Percentiles rank a stretch among this genome's conserved stretches.
These are phyloP conservation scores for Tetracentron sinense DNA, from an alignment of 164 flowering plant genomes.

Conservation along the genomic window DNA sequence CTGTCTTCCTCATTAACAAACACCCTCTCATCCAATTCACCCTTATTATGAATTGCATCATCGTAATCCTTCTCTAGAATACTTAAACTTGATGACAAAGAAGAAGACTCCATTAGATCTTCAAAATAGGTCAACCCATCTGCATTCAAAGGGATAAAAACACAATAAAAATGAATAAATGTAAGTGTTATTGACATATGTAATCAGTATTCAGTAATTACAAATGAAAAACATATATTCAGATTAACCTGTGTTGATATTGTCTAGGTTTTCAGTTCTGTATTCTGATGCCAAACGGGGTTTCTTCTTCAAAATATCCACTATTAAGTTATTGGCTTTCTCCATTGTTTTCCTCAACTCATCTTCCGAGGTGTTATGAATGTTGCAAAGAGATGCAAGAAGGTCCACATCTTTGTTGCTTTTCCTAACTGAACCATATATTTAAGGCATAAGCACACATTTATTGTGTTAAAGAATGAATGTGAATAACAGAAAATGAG, in stretches of 20 bases:
- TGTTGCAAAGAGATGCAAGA: constrained; percentile 78
- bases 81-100: constrained; percentile 48
- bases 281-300: constrained; percentile 65
- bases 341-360: constrained; percentile 68
- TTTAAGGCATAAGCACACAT: too few relatives aligned
- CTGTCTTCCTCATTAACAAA: constrained; percentile 80
- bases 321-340: constrained; percentile 63
- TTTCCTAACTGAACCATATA: too few relatives aligned
- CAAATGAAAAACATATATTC: constrained; percentile 1
- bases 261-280: constrained; percentile 44
- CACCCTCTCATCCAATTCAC: constrained; percentile 85
- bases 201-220: not conserved
- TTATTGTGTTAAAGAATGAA: too few relatives aligned
- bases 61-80: constrained; percentile 78
- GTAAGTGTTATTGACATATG: not conserved
- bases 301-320: constrained; percentile 57
- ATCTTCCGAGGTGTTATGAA: constrained; percentile 81
- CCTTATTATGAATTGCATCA: constrained; percentile 56
- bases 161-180: not conserved
- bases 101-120: constrained; percentile 66
- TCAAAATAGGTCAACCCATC: constrained; percentile 84
- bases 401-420: constrained; percentile 67
- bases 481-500: too few relatives aligned
- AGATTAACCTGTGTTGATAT: constrained; percentile 56
- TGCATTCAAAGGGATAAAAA: constrained; percentile 31